These are phyloP conservation scores for Komagataella populi DNA, from an alignment of 805 yeast species.

Conservation along the genomic window DNA sequence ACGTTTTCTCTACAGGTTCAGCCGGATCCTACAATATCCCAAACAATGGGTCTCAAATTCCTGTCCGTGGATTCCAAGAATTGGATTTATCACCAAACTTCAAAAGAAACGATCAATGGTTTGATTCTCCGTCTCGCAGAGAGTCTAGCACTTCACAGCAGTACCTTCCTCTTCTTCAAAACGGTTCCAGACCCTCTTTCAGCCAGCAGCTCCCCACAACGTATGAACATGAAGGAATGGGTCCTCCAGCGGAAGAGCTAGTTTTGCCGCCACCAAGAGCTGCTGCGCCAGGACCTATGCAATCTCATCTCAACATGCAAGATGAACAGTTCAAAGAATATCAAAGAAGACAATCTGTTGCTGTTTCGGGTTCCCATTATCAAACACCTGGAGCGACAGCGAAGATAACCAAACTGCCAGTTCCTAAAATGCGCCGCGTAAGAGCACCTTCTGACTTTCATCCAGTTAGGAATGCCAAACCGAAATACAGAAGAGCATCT, in stretches of 20 bases:
- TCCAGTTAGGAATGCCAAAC: conserved; percentile 49
- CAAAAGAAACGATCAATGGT: neutral
- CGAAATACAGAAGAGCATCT: conserved; percentile 61
- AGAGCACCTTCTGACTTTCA: conserved; percentile 33
- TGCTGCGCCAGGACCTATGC: conserved; percentile 3
- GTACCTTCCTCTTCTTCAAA: neutral
- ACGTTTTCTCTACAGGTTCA: neutral
- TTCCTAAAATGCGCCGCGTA: conserved; percentile 34
- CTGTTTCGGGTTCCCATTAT: neutral
- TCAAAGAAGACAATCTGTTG: conserved; percentile 2
- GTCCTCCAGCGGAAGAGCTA: neutral
- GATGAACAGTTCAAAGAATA: conserved; percentile 1
- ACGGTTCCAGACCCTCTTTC: neutral
- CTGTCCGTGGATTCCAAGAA: conserved; percentile 1
- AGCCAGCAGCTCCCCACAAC: conserved; percentile 2
- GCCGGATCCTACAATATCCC: neutral
- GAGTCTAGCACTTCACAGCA: neutral
- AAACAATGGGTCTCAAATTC: neutral
- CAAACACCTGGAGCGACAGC: neutral
- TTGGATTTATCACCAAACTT: conserved; percentile 1
- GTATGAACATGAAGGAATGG: conserved; percentile 2
- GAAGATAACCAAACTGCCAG: neutral
- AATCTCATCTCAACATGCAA: conserved; percentile 1
- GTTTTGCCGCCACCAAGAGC: conserved; percentile 2
- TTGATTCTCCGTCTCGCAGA: neutral